Base-by-base conservation (phyloP, 202 grass and related monocot species). In the Zoysia matrella region DNA sequence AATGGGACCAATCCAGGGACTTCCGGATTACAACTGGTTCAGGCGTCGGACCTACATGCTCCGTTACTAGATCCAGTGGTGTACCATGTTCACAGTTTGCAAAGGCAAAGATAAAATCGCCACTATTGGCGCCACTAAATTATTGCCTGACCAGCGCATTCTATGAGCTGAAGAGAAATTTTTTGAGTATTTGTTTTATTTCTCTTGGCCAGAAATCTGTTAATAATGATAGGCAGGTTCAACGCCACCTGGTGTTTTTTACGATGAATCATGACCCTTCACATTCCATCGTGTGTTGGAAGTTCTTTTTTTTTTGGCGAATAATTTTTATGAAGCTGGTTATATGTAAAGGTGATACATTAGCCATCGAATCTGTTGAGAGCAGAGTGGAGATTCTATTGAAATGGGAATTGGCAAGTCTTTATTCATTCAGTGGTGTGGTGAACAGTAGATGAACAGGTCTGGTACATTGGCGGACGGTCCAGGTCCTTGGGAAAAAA, bases 21-120 rank as follows among this genome's bases (percentile, higher is more conserved):
- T 99, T 72, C 97, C 97, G 1, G 93, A 99, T 76, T 99, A 99
- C 89, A 99, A 99, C 85, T 99, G 97, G 97, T 99, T 99, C 87
- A 94, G 93, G 80, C 97, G 97, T 91, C 80, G 91, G 65, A 99
- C 97, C 53, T 99, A 94, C 89, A 63, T 95, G 91, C 90, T 94
- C 45, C 95, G 95, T 15, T 98, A 98, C 84, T 98, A 92, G 88
- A 82, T 84, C 11, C 15, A 45, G 61, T 5, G 39, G 71, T 94
- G 91, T 88, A 80, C 70, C 50, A 71, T 83, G 71, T 90, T 90
- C 87, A 80, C 75, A 71, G 65, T 72, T 75, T 83, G 50, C 71
- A 80, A 72, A 76, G 45, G 47, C 80, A 83, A 82, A 83, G 71
- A 87, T 83, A 80, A 76, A 75, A 76, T 86, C 72, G 80, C 80